These are phyloP conservation scores for Neophaeococcomyces aloes DNA, from an alignment of 2,329 filamentous ascomycete genomes.

Conservation along the genomic window DNA sequence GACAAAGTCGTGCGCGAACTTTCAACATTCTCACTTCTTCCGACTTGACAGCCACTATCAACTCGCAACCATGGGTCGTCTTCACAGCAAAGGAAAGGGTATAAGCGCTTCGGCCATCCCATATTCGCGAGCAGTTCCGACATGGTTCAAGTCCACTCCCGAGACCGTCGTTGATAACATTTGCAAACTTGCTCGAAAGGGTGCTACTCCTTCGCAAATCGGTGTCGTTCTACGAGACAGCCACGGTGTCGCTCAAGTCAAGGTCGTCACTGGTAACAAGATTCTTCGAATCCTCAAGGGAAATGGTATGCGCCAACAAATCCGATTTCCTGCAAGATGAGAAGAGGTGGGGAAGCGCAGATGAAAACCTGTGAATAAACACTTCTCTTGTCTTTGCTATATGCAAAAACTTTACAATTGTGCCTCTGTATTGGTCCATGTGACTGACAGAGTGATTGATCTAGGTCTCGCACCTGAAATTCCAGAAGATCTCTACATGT, in stretches of 20 bases:
- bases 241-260: constrained; percentile 96
- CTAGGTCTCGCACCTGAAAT: constrained; percentile 97
- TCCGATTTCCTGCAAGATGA: constrained; percentile 23
- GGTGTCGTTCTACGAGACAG: constrained; percentile 97
- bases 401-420: constrained; percentile 12
- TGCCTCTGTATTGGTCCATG: constrained; percentile 75
- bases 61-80: constrained; percentile 64
- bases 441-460: constrained; percentile 84
- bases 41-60: constrained; percentile 14
- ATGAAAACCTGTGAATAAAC: constrained; percentile 10
- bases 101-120: constrained; percentile 92
- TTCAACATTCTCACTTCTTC: neutral
- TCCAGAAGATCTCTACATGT: constrained; percentile 99
- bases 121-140: constrained; percentile 84
- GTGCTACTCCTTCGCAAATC: constrained; percentile 96
- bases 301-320: constrained; percentile 68
- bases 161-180: constrained; percentile 99
- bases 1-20: neutral
- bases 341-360: constrained; percentile 12
- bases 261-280: constrained; percentile 98
- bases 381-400: constrained; percentile 1
- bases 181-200: constrained; percentile 98
- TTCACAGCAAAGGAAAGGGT: constrained; percentile 99
- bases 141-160: constrained; percentile 98
- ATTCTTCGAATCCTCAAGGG: constrained; percentile 98